Conservation (phyloP, 2,329 filamentous ascomycete species). For the Phyllosticta capitalensis region DNA sequence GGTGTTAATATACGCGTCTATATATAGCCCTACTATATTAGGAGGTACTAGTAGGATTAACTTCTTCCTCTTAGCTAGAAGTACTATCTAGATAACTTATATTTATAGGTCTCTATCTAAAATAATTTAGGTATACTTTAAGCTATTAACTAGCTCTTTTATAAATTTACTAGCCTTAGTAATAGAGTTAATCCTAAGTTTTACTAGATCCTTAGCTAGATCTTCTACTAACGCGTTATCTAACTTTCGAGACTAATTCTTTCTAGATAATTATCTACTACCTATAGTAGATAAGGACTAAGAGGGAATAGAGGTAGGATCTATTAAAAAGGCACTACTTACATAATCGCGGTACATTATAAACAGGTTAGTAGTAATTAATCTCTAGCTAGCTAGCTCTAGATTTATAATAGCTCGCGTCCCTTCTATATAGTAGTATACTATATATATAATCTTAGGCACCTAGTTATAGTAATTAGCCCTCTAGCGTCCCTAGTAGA, state of each 20-base stretch:
- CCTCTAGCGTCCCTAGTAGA: too few species aligned
- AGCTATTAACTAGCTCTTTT: background rate
- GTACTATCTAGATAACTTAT: too few species aligned
- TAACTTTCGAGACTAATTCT: background rate
- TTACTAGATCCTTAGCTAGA: background rate
- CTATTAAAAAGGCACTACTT: background rate
- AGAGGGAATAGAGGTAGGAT: background rate
- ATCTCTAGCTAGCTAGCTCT: background rate
- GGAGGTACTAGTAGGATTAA: too few species aligned
- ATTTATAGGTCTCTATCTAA: too few species aligned
- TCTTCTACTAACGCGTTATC: background rate
- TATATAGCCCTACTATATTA: too few species aligned
- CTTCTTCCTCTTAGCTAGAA: too few species aligned
- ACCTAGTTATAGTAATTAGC: background rate
- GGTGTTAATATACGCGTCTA: too few species aligned
- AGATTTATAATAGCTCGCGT: background rate
- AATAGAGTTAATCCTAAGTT: background rate
- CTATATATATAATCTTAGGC: background rate
- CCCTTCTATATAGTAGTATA: background rate
- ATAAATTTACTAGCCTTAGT: background rate
- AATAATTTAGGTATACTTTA: background rate
- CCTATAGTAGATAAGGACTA: background rate
- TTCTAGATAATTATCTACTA: background rate
- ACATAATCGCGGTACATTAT: too few species aligned
- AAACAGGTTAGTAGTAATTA: background rate